Conservation (phyloP, 2,329 filamentous ascomycete species). For the Fusarium chaquense region DNA sequence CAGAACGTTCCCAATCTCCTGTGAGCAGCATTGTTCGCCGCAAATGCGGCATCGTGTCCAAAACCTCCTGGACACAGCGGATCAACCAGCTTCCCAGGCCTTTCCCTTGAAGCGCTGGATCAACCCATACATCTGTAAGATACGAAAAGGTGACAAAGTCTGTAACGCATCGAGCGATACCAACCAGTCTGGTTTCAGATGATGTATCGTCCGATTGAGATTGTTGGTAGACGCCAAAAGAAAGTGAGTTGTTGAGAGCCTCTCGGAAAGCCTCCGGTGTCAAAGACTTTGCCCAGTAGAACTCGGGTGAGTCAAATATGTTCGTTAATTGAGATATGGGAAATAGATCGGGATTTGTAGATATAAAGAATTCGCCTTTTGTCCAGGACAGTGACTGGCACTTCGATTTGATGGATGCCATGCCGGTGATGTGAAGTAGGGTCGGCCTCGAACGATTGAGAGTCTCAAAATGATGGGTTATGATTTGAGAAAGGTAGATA, state of each 20-base stretch:
- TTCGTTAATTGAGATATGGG: conserved; percentile 61
- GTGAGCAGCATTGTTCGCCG: conserved; percentile 66
- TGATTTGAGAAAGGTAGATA: fast-evolving
- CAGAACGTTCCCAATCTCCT: conserved; percentile 49
- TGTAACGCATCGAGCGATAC: conserved; percentile 65
- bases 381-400: conserved; percentile 51
- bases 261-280: conserved; percentile 58
- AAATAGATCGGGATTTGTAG: conserved; percentile 64
- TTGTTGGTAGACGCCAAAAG: conserved; percentile 64
- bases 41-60: conserved; percentile 65
- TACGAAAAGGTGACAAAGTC: conserved; percentile 74
- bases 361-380: conserved; percentile 64
- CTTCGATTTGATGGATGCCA: not conserved
- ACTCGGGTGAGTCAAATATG: conserved; percentile 61
- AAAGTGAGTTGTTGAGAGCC: conserved; percentile 65
- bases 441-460: fast-evolving
- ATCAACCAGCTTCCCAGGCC: conserved; percentile 74
- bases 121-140: conserved; percentile 71
- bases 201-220: too few species aligned
- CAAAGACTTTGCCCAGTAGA: conserved; percentile 68
- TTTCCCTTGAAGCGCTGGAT: conserved; percentile 64
- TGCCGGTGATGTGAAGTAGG: fast-evolving
- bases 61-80: conserved; percentile 64
- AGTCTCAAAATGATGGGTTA: not conserved
- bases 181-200: conserved; percentile 39